phyloP scores from a whole-genome alignment of 2,329 filamentous ascomycete species.

The Pleomassaria siparia region DNA sequence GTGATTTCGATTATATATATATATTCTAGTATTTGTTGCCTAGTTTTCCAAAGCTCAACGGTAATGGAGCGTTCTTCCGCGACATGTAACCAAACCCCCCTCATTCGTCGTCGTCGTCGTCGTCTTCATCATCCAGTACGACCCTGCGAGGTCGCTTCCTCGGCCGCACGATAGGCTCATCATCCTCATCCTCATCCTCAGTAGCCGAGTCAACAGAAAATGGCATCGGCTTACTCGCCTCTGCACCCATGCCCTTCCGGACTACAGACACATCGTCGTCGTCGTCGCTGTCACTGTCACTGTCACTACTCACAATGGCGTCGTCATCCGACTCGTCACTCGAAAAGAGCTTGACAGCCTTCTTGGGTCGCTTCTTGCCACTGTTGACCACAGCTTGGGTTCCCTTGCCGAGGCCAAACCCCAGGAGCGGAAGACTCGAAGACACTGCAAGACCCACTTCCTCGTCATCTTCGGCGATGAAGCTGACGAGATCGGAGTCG shows the following conservation, averaged over 20 bases:
- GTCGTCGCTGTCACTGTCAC: too few species aligned
- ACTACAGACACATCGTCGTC: slow-evolving; percentile 26
- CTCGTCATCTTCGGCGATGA: slow-evolving; percentile 49
- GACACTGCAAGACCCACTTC: slow-evolving; percentile 32
- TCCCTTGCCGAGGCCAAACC: slow-evolving; percentile 32
- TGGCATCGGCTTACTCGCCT: slow-evolving; percentile 13
- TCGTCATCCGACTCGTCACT: slow-evolving; percentile 38
- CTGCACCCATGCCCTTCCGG: slow-evolving; percentile 10
- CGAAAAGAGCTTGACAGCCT: slow-evolving; percentile 37
- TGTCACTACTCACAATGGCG: slow-evolving; percentile 38
- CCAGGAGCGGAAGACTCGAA: slow-evolving; percentile 33
- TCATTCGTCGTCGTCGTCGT: too few species aligned
- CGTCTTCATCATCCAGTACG: slow-evolving; percentile 36
- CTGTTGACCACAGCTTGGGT: slow-evolving; percentile 37
- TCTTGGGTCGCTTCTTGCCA: slow-evolving; percentile 20
- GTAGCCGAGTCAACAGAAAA: slow-evolving; percentile 27
- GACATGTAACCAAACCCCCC: too few species aligned
- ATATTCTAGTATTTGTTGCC: too few species aligned
- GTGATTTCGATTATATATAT: too few species aligned
- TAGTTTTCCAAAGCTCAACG: too few species aligned
- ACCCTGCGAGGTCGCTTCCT: slow-evolving; percentile 31
- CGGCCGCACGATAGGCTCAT: slow-evolving; percentile 10
- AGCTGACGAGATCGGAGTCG: slow-evolving; percentile 50
- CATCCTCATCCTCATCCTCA: slow-evolving; percentile 25
- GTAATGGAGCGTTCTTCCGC: too few species aligned